Percentiles rank a stretch among this genome's conserved stretches.
phyloP scores from a whole-genome alignment of 2,329 filamentous ascomycete genomes.

The Cordyceps cicadae region DNA sequence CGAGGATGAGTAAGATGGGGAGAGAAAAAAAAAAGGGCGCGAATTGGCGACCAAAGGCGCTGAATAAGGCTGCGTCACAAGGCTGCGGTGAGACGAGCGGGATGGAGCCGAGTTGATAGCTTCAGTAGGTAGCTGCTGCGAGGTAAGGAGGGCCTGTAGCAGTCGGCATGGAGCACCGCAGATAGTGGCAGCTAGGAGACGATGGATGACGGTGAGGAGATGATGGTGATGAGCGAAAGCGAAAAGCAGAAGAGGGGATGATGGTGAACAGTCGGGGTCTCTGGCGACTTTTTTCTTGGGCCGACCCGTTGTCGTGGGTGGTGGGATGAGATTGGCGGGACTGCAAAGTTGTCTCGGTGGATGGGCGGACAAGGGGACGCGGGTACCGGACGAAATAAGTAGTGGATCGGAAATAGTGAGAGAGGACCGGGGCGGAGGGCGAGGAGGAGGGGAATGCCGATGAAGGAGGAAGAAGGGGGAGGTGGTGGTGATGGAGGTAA shows the following conservation, averaged over 20 bases:
- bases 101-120: slow-evolving; percentile 1
- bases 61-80: slow-evolving; percentile 5
- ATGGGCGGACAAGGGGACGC: background rate
- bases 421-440: background rate
- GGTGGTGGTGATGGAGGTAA: background rate
- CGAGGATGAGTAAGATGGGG: background rate
- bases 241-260: background rate
- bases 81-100: slow-evolving; percentile 3
- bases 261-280: background rate
- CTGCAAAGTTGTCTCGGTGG: background rate
- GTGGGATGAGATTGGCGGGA: background rate
- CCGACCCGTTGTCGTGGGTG: background rate
- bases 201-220: background rate
- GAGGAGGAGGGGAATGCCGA: background rate
- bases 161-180: background rate
- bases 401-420: background rate
- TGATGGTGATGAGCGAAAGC: background rate
- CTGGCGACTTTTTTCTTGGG: background rate
- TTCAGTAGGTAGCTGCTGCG: background rate
- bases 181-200: background rate
- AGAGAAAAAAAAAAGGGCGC: background rate
- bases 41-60: background rate
- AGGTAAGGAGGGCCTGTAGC: background rate
- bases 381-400: slow-evolving; percentile 1
- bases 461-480: background rate